Percentiles rank a stretch among this genome's conserved stretches.
Conservation (phyloP, 202 grass and related monocot genomes). For the Dendrocalamus latiflorus region DNA sequence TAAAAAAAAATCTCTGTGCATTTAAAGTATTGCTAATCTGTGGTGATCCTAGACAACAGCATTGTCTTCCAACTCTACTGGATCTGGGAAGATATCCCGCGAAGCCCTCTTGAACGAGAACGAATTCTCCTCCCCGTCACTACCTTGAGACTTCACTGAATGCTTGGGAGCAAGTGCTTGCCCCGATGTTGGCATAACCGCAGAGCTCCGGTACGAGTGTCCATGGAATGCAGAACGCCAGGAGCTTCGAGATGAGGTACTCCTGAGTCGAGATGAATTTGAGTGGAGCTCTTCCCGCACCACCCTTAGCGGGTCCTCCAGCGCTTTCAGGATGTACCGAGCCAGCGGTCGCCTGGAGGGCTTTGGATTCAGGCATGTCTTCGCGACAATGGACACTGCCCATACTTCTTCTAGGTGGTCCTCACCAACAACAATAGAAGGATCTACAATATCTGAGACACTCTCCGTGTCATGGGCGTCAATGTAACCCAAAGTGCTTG, state of each 20-base stretch:
- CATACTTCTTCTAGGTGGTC: constrained; percentile 93
- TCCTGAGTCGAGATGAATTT: constrained; percentile 38
- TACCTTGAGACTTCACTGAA: constrained; percentile 37
- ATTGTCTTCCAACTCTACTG: constrained; percentile 42
- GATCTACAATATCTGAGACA: constrained; percentile 58
- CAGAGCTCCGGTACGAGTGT: constrained; percentile 35
- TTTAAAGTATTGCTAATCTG: constrained; percentile 25
- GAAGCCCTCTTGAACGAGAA: constrained; percentile 60
- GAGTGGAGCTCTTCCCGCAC: constrained; percentile 60
- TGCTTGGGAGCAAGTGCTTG: constrained; percentile 11
- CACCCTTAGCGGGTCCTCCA: constrained; percentile 72
- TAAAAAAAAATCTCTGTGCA: neutral
- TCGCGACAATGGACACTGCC: constrained; percentile 75
- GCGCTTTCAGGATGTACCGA: constrained; percentile 65
- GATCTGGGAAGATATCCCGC: constrained; percentile 43
- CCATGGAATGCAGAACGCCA: constrained; percentile 62
- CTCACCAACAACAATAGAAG: constrained; percentile 74
- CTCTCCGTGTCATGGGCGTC: constrained; percentile 58
- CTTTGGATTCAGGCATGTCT: constrained; percentile 72
- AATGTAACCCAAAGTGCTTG: constrained; percentile 49
- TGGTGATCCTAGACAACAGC: constrained; percentile 24
- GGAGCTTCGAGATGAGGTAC: constrained; percentile 55
- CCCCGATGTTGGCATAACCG: constrained; percentile 25
- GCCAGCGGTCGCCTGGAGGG: constrained; percentile 68
- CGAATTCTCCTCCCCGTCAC: constrained; percentile 37